Evolutionary conservation across 768 basidiomycete species (phyloP), one percentile per base, ranked within the genome.

Genomic region (Leccinum sublutescens): DNA sequence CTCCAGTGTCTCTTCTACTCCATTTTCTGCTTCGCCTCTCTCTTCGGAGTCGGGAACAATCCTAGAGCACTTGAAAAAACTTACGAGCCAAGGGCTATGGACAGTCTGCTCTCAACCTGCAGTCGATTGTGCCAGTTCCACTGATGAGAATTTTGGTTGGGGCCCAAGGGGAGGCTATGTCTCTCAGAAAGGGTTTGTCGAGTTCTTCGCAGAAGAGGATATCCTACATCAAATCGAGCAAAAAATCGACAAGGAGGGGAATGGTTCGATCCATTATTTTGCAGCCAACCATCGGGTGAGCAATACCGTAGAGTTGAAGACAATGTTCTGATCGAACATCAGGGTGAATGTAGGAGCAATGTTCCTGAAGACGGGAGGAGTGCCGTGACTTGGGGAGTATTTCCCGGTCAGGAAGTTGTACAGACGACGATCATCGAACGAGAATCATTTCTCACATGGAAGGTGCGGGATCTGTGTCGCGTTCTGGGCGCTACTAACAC

Each of bases 331-430:
- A 50, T 17, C 15, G 15, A 19, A 43, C 25, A 14, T 57, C 4
- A 93, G 89, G 95, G 91, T 27, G 89, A 93, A 52, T 86, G 81
- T 60, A 77, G 80, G 63, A 93, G 85, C 12, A 98, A 97, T 70
- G 84, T 96, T 23, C 79, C 83, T 1, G 85, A 88, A 50, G 85
- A 83, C 34, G 89, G 85, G 14, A 84, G 91, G 57, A 98, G 98
- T 72, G 95, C 95, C 0, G 97, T 99, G 7, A 99, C 97, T 1
- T 99, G 97, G 97, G 97, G 95, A 57, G 88, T 98, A 6, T 99
- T 99, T 73, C 93, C 95, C 0, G 97, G 93, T 0, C 91, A 97
- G 70, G 97, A 99, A 74, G 89, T 99, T 50, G 84, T 88, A 2
- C 96, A 98, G 68, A 92, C 96, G 5, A 99, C 97, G 0, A 94